These are phyloP conservation scores for Umbilicus rupestris DNA, from an alignment of 164 flowering plant genomes.

Conservation along the genomic window DNA sequence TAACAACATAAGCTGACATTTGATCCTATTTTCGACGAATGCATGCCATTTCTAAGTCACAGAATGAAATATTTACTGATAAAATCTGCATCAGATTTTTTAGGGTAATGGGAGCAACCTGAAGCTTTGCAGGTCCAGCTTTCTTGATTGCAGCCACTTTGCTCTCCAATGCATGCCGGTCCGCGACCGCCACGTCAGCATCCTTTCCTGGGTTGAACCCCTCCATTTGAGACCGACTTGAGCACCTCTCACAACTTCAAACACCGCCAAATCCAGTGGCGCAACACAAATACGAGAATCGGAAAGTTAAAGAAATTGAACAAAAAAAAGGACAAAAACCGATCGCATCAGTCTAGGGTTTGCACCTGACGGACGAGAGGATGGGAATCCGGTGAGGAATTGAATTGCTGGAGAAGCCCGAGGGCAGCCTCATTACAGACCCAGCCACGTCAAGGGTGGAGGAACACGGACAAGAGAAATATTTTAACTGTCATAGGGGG, in stretches of 20 bases:
- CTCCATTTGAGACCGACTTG: conserved; percentile 22
- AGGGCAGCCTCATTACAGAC: conserved; percentile 1
- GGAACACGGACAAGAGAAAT: not conserved
- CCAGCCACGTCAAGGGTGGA: not conserved
- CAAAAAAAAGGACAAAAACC: not conserved
- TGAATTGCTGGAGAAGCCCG: not conserved
- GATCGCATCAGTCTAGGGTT: not conserved
- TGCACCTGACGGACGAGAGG: not conserved
- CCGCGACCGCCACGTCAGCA: conserved; percentile 28
- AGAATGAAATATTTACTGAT: no score
- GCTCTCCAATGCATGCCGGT: conserved; percentile 28
- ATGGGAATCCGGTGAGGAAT: not conserved
- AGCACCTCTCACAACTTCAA: not conserved
- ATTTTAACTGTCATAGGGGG: not conserved
- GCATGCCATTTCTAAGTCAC: not conserved
- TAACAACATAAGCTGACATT: not conserved
- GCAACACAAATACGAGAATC: not conserved
- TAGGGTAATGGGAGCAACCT: conserved; percentile 28
- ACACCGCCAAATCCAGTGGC: conserved; percentile 21
- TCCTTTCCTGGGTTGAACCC: conserved; percentile 10
- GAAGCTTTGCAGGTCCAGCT: conserved; percentile 63
- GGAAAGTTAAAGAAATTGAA: not conserved
- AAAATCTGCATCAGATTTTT: not conserved
- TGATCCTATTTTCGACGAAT: not conserved
- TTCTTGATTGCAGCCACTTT: conserved; percentile 48